Percentiles rank a stretch among this genome's conserved stretches.
These are phyloP conservation scores for Pugionium dolabratum DNA, from an alignment of 345 rosid genomes.

Conservation along the genomic window DNA sequence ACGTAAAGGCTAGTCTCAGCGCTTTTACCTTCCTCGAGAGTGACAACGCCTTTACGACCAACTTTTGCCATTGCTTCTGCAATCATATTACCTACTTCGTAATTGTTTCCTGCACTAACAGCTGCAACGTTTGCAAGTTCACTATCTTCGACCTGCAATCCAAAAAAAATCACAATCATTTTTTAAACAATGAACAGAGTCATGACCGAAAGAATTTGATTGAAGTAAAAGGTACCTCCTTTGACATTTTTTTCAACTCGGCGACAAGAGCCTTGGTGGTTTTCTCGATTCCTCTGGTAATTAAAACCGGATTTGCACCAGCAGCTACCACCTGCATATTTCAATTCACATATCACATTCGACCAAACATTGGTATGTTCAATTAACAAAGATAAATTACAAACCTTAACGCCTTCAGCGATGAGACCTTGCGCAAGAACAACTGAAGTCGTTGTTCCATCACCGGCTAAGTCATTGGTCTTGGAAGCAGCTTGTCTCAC, in stretches of 20 bases:
- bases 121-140: slow-evolving; percentile 99
- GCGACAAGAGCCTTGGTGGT: slow-evolving; percentile 78
- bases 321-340: slow-evolving; percentile 86
- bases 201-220: not conserved
- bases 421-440: slow-evolving; percentile 98
- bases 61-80: slow-evolving; percentile 99
- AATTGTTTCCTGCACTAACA: slow-evolving; percentile 95
- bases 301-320: slow-evolving; percentile 95
- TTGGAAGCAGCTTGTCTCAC: slow-evolving; percentile 98
- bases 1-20: slow-evolving; percentile 94
- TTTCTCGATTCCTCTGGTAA: slow-evolving; percentile 96
- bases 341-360: not conserved
- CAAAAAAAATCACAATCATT: not conserved
- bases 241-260: slow-evolving; percentile 79
- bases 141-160: slow-evolving; percentile 88
- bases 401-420: slow-evolving; percentile 94
- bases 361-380: not conserved
- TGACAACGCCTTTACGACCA: slow-evolving; percentile 96
- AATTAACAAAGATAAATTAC: slow-evolving; percentile 18
- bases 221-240: slow-evolving; percentile 58
- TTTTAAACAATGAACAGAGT: not conserved
- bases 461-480: slow-evolving; percentile 99
- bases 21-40: slow-evolving; percentile 98
- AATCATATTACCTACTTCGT: slow-evolving; percentile 96
- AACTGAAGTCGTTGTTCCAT: slow-evolving; percentile 96